Evolutionary conservation across 2,329 filamentous ascomycete genomes (phyloP), one percentile per base, ranked within the genome.

Genomic region (Gliomastix tumulicola): DNA sequence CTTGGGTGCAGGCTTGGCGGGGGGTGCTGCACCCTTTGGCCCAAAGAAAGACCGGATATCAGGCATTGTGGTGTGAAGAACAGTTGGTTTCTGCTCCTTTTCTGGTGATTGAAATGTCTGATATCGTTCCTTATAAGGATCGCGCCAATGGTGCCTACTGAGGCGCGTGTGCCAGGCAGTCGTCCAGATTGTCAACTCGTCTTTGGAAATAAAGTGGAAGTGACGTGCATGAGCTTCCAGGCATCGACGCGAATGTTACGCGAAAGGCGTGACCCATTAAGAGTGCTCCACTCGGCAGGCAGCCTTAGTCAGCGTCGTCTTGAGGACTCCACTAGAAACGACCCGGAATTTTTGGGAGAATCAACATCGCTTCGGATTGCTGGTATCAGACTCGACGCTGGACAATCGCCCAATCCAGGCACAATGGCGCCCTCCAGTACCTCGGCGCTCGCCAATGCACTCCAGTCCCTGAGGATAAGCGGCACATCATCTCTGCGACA

Each of bases 31-130:
- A 35, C 78, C 76, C 59, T 88, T 88, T 42, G 84, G 79, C 38
- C 83, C 80, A 66, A 97, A 96, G 63, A 96, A 97, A 49, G 73
- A 88, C 54, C 89, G 76, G 53, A 96, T 97, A 62, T 97, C 90
- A 44, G 88, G 79, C 88, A 95, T 94, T 43, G 42, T 43, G 38
- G 18, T n/a, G n/a, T n/a, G n/a, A n/a, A n/a, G n/a, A n/a, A n/a
- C n/a, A n/a, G n/a, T n/a, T n/a, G n/a, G n/a, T n/a, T n/a, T n/a
- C n/a, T n/a, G n/a, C n/a, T n/a, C n/a, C n/a, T n/a, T n/a, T n/a
- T n/a, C n/a, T n/a, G n/a, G n/a, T n/a, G n/a, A n/a, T n/a, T n/a
- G n/a, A n/a, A n/a, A n/a, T n/a, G n/a, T n/a, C n/a, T n/a, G n/a
- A n/a, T n/a, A n/a, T n/a, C n/a, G n/a, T n/a, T n/a, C n/a, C n/a